A percentile compares a stretch with the other conserved stretches of the same genome.
Evolutionary conservation across 75 land plant genomes (phyloP).

Genomic region (Pseudotsuga menziesii): DNA sequence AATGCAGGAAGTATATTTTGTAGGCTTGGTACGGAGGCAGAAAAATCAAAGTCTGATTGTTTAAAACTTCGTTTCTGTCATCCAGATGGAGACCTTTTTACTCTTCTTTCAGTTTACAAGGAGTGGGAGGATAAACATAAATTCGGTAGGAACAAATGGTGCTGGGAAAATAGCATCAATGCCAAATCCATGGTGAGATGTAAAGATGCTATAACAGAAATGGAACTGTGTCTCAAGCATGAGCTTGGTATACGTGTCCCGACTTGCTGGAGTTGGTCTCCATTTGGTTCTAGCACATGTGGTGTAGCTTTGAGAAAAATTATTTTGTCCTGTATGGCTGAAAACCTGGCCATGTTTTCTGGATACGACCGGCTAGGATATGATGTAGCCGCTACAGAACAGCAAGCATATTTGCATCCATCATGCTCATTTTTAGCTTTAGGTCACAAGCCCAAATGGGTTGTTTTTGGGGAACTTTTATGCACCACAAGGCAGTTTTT

Average conservation of each 20-base stretch:
- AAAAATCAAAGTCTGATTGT: constrained; percentile 67
- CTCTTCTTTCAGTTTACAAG: constrained; percentile 70
- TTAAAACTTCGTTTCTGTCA: constrained; percentile 79
- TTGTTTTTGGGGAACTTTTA: constrained; percentile 66
- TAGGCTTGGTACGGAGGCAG: constrained; percentile 60
- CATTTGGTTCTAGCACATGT: constrained; percentile 20
- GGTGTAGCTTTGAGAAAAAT: constrained; percentile 40
- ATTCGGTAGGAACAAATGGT: constrained; percentile 49
- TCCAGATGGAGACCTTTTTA: constrained; percentile 76
- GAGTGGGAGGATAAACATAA: constrained; percentile 47
- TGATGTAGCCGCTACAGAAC: constrained; percentile 58
- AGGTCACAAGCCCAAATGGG: constrained; percentile 61
- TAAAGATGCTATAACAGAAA: constrained; percentile 46
- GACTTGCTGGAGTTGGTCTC: constrained; percentile 57
- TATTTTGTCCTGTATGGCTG: constrained; percentile 56
- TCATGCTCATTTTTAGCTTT: constrained; percentile 60
- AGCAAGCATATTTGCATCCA: constrained; percentile 64
- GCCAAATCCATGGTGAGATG: constrained; percentile 79
- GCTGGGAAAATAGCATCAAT: constrained; percentile 84
- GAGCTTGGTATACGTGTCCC: constrained; percentile 47
- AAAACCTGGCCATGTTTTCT: constrained; percentile 69
- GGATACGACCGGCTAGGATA: constrained; percentile 74
- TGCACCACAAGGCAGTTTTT: constrained; percentile 53
- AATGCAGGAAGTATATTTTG: constrained; percentile 78
- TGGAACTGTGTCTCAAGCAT: constrained; percentile 46